Percentiles rank a stretch among this genome's conserved stretches.
These are phyloP conservation scores for Nidularia pulvinata DNA, from an alignment of 768 basidiomycete species.

Conservation along the genomic window DNA sequence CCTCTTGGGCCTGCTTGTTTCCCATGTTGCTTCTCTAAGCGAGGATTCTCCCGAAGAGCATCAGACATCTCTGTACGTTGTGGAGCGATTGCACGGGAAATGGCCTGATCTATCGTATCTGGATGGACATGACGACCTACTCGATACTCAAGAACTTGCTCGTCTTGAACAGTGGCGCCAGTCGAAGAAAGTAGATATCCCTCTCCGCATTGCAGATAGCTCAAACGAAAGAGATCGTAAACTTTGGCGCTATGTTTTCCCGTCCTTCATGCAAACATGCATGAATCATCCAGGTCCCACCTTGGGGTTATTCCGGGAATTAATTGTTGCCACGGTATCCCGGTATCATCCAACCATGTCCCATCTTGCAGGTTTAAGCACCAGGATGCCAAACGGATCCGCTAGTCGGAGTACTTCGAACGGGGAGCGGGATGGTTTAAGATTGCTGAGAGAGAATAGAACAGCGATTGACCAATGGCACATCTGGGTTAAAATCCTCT, in stretches of 20 bases:
- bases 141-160: conserved; percentile 58
- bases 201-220: conserved; percentile 75
- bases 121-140: conserved; percentile 63
- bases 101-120: conserved; percentile 45
- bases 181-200: conserved; percentile 50
- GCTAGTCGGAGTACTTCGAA: conserved; percentile 34
- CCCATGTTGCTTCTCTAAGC: conserved; percentile 36
- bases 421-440: conserved; percentile 51
- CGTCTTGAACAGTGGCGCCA: conserved; percentile 71
- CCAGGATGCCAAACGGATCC: conserved; percentile 45
- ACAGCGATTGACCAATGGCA: conserved; percentile 76
- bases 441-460: conserved; percentile 56
- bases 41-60: conserved; percentile 11
- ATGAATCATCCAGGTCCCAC: conserved; percentile 46
- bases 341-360: conserved; percentile 75
- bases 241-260: conserved; percentile 76
- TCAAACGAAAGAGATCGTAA: conserved; percentile 62
- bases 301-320: conserved; percentile 56
- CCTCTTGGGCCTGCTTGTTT: conserved; percentile 47
- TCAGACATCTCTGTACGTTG: conserved; percentile 32
- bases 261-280: conserved; percentile 59
- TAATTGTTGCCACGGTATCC: conserved; percentile 64
- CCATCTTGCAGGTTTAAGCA: conserved; percentile 72
- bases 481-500: conserved; percentile 83
- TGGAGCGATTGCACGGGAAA: conserved; percentile 55